Percentiles rank a stretch among this genome's conserved stretches.
Evolutionary conservation across 345 rosid species (phyloP).

Genomic region (Durio zibethinus): DNA sequence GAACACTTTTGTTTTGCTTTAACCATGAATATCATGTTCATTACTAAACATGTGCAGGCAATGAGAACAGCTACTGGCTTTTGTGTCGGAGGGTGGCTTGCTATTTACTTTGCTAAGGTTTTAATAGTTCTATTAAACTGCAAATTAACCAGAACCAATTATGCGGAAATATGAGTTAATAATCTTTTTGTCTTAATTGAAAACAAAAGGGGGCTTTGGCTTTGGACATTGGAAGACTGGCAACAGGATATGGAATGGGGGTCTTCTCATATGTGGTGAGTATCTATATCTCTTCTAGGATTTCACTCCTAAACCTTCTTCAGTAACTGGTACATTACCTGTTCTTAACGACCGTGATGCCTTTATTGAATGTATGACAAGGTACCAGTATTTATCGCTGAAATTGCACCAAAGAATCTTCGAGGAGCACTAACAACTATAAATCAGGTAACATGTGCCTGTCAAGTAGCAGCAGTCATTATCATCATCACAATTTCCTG

Average conservation of each 20-base stretch:
- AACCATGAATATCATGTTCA: slow-evolving; percentile 3
- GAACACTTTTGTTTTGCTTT: neutral
- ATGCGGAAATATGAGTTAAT: neutral
- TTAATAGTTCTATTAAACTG: neutral
- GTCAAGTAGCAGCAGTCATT: neutral
- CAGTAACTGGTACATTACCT: neutral
- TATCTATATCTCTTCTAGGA: slow-evolving; percentile 6
- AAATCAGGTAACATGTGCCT: slow-evolving; percentile 61
- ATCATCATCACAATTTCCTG: neutral
- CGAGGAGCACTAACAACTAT: slow-evolving; percentile 77
- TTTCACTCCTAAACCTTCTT: neutral
- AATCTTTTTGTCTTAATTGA: slow-evolving; percentile 7
- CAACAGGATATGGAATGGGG: slow-evolving; percentile 93
- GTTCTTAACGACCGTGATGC: neutral
- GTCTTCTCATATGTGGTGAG: slow-evolving; percentile 81
- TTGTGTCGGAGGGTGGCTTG: slow-evolving; percentile 79
- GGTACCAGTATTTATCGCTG: slow-evolving; percentile 91
- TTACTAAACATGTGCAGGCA: slow-evolving; percentile 42
- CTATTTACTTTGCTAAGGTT: slow-evolving; percentile 87
- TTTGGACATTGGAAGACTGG: slow-evolving; percentile 73
- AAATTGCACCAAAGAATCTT: slow-evolving; percentile 77
- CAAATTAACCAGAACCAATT: neutral
- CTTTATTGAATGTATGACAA: slow-evolving; percentile 23
- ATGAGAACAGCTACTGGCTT: slow-evolving; percentile 62
- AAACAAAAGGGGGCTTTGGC: slow-evolving; percentile 51